phyloP scores from a whole-genome alignment of 768 basidiomycete species.

The Harrya chromipes region DNA sequence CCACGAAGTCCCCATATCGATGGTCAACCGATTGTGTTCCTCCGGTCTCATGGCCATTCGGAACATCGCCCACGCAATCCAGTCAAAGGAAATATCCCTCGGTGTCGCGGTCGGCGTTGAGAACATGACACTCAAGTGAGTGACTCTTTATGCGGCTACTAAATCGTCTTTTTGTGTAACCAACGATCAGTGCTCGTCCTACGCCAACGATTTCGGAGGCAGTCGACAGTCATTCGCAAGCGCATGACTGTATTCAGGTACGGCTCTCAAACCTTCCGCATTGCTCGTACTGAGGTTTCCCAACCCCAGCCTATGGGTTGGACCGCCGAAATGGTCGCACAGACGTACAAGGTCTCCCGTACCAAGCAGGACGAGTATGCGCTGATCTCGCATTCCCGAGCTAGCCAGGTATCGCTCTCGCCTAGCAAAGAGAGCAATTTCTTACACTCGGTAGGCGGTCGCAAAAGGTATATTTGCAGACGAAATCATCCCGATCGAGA shows the following conservation, averaged over 20 bases:
- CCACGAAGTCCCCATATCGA: conserved; percentile 79
- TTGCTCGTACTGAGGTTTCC: background rate
- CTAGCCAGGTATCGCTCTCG: conserved; percentile 47
- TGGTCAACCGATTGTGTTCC: conserved; percentile 91
- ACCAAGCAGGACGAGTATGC: conserved; percentile 89
- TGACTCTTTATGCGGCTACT: conserved; percentile 20
- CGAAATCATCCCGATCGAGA: conserved; percentile 86
- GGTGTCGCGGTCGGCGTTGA: conserved; percentile 84
- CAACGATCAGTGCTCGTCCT: conserved; percentile 57
- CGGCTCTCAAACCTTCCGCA: background rate
- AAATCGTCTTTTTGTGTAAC: background rate
- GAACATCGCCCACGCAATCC: conserved; percentile 83
- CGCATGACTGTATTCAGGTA: conserved; percentile 73
- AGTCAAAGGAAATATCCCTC: conserved; percentile 76
- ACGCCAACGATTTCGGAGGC: conserved; percentile 61
- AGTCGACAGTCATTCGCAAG: conserved; percentile 58
- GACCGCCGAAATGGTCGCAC: conserved; percentile 91
- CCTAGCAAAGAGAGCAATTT: background rate
- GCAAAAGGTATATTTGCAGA: conserved; percentile 71
- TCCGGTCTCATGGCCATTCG: conserved; percentile 94
- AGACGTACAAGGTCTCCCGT: conserved; percentile 72
- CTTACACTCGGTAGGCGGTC: conserved; percentile 47
- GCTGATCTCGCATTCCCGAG: conserved; percentile 80
- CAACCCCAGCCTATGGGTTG: conserved; percentile 81
- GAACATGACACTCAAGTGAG: conserved; percentile 79